Conservation (phyloP, 2,329 filamentous ascomycete species). For the Beauveria bassiana region DNA sequence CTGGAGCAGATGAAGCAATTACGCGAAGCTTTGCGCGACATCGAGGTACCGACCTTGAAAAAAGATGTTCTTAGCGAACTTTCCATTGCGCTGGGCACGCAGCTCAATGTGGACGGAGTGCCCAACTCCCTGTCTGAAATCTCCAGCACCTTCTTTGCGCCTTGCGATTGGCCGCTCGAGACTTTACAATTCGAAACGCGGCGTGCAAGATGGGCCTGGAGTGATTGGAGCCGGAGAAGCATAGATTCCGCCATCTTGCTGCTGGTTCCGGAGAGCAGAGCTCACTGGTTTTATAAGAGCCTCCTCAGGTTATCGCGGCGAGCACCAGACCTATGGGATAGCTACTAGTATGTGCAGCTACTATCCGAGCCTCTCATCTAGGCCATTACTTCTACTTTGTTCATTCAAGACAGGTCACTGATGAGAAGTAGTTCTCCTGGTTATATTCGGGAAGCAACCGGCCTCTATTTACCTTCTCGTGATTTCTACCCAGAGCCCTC, state of each 20-base stretch:
- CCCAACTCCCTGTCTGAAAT: not conserved
- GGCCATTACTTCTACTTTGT: too few species aligned
- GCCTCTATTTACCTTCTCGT: not conserved
- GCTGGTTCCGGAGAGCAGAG: accelerated
- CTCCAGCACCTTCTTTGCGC: not conserved
- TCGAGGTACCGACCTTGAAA: not conserved
- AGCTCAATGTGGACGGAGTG: not conserved
- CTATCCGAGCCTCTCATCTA: too few species aligned
- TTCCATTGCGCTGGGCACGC: not conserved
- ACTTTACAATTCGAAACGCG: not conserved
- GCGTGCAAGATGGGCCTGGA: not conserved
- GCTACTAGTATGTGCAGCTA: too few species aligned
- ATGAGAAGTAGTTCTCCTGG: too few species aligned
- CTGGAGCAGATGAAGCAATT: not conserved
- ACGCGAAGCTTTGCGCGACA: not conserved
- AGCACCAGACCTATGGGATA: too few species aligned
- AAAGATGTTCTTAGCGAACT: not conserved
- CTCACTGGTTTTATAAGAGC: too few species aligned
- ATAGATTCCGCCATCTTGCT: not conserved
- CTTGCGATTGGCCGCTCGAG: not conserved
- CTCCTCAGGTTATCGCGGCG: too few species aligned
- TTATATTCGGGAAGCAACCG: too few species aligned
- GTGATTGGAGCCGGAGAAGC: not conserved
- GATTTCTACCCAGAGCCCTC: not conserved
- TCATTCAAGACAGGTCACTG: too few species aligned